Evolutionary conservation across 805 yeast genomes (phyloP), one percentile per base, ranked within the genome.

Genomic region (Metschnikowia proteae): DNA sequence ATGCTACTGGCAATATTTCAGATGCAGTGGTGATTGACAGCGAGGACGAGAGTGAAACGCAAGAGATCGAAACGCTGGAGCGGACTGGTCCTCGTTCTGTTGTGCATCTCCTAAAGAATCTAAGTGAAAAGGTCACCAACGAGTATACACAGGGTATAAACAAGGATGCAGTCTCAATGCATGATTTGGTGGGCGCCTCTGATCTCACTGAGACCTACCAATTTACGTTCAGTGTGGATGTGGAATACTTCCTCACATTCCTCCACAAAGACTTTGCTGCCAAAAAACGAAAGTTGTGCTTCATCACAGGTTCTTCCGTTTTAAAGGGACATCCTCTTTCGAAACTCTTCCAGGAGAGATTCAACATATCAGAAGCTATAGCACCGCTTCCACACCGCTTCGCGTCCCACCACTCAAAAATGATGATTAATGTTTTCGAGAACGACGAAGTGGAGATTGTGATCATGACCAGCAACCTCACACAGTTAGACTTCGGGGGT

Each of bases 341-440:
- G 9, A 38, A 39, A 9, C 17, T 8, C 6, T 33, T 63, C 23
- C 50, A 51, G 4, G 13, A 46, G 13, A 52, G 58, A 33, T 62
- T 58, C 49, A 61, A 66, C 46, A 47, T 70, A 10, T 37, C 53
- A 4, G 66, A 67, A 48, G 57, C 77, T 1, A 54, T 71, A 10
- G 75, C 70, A 8, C 60, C 49, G 48, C 56, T 60, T 42, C 71
- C 68, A 8, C 68, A 52, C 51, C 55, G 61, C 28, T 75, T 48
- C 56, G 77, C 66, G n/a, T 64, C 66, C 3, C 90, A 85, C 61
- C 92, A 85, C 60, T 75, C 88, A 1, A 85, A 85, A 59, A 66
- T 84, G 76, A 80, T 84, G 73, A 65, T 85, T 10, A 84, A 84
- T 57, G 66, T 76, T 49, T 81, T 71, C 56, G 60, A 60, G 2